Evolutionary conservation across 1,284 basidiomycete genomes (phyloP).

Genomic region (Crucibulum cyathiforme): DNA sequence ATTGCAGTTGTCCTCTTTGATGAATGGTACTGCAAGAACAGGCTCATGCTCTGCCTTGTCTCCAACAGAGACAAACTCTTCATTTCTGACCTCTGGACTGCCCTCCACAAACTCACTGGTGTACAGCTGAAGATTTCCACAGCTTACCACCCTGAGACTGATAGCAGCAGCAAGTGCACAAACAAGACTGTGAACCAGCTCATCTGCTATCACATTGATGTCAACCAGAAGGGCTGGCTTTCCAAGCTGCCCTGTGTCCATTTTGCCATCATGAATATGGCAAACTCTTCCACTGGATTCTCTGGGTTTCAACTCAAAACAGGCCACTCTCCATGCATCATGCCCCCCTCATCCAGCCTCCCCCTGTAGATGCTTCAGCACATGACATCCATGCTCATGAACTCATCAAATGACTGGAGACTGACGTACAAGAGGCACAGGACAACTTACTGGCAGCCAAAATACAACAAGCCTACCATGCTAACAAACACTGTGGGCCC

Average conservation of each 20-base stretch:
- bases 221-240: constrained; percentile 22
- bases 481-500: constrained; percentile 20
- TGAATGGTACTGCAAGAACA: constrained; percentile 44
- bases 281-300: constrained; percentile 15
- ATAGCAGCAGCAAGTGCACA: constrained; percentile 24
- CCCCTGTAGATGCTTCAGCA: background rate
- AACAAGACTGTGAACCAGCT: constrained; percentile 28
- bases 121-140: constrained; percentile 37
- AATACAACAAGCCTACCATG: constrained; percentile 25
- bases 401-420: background rate
- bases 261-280: constrained; percentile 19
- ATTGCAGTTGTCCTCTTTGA: constrained; percentile 37
- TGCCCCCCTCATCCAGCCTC: background rate
- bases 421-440: constrained; percentile 20
- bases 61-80: constrained; percentile 37
- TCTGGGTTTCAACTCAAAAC: constrained; percentile 14
- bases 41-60: constrained; percentile 25
- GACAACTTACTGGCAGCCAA: constrained; percentile 33
- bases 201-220: constrained; percentile 35
- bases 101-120: constrained; percentile 28
- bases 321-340: background rate
- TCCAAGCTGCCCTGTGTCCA: constrained; percentile 5
- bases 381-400: background rate
- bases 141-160: constrained; percentile 33
- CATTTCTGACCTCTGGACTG: constrained; percentile 24